Evolutionary conservation across 495 filamentous ascomycete species (phyloP).

Genomic region (Podospora tetraspora): DNA sequence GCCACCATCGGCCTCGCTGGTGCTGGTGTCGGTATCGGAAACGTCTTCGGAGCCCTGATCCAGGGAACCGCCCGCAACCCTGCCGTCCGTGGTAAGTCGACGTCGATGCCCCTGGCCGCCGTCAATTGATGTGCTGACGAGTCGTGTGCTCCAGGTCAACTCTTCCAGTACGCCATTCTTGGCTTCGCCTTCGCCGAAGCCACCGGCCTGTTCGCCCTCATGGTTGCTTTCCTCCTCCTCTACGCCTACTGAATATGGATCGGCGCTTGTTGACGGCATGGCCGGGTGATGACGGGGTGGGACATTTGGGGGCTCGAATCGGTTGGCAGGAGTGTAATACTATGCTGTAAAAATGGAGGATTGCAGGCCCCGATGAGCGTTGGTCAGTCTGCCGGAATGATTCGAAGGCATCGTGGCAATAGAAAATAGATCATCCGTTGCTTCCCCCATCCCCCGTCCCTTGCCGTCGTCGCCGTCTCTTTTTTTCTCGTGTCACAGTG

Average conservation of each 20-base stretch:
- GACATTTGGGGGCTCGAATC: background rate
- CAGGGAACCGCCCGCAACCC: conserved; percentile 39
- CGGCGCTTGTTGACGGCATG: background rate
- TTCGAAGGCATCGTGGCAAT: background rate
- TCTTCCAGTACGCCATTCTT: conserved; percentile 39
- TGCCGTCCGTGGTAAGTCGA: conserved; percentile 29
- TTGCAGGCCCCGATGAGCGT: background rate
- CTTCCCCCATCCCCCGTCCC: background rate
- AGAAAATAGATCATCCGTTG: background rate
- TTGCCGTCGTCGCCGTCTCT: background rate
- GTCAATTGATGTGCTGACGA: conserved; percentile 7
- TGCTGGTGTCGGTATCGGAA: conserved; percentile 39
- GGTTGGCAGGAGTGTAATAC: conserved; percentile 4
- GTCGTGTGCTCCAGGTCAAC: conserved; percentile 21
- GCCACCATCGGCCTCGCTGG: conserved; percentile 39
- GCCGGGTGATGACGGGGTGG: background rate
- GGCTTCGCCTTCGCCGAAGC: conserved; percentile 39
- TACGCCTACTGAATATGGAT: conserved; percentile 31
- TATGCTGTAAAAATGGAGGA: conserved; percentile 1
- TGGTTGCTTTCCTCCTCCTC: conserved; percentile 40
- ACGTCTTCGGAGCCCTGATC: conserved; percentile 37
- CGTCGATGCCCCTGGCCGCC: background rate
- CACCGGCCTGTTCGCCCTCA: conserved; percentile 40
- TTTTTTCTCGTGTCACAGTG: background rate
- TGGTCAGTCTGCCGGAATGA: background rate